Conservation (phyloP, 1,284 basidiomycete species). For the Cryptococcus jaspeensis region DNA sequence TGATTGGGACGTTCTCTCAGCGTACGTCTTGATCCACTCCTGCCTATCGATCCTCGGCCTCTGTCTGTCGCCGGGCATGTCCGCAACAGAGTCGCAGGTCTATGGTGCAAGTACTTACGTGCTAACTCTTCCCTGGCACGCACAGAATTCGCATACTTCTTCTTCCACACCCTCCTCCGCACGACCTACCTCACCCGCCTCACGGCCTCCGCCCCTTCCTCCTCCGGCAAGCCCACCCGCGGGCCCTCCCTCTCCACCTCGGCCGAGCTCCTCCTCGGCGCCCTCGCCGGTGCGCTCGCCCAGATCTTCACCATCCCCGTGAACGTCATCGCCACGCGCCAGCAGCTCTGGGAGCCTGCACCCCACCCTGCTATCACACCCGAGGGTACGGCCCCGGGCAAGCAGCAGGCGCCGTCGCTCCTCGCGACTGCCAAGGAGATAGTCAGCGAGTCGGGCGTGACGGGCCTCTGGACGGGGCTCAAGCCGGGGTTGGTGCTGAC, state of each 20-base stretch:
- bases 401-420: conserved; percentile 29
- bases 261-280: conserved; percentile 83
- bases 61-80: neutral
- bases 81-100: neutral
- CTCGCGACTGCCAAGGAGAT: conserved; percentile 80
- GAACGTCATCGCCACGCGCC: conserved; percentile 93
- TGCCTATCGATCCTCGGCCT: neutral
- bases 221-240: conserved; percentile 45
- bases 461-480: conserved; percentile 91
- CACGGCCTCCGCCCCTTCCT: conserved; percentile 7
- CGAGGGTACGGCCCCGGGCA: neutral
- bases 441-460: conserved; percentile 84
- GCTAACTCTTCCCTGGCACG: neutral
- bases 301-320: conserved; percentile 99
- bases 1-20: conserved; percentile 97
- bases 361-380: conserved; percentile 3
- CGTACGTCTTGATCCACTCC: conserved; percentile 59
- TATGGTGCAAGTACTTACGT: neutral
- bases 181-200: conserved; percentile 47
- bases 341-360: conserved; percentile 70
- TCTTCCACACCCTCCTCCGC: conserved; percentile 92
- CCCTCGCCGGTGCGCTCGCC: conserved; percentile 86
- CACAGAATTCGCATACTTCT: conserved; percentile 98
- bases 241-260: conserved; percentile 62
- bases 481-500: conserved; percentile 91